These are phyloP conservation scores for Solanum aculeatissimum DNA, from an alignment of 305 asterid genomes.

Conservation along the genomic window DNA sequence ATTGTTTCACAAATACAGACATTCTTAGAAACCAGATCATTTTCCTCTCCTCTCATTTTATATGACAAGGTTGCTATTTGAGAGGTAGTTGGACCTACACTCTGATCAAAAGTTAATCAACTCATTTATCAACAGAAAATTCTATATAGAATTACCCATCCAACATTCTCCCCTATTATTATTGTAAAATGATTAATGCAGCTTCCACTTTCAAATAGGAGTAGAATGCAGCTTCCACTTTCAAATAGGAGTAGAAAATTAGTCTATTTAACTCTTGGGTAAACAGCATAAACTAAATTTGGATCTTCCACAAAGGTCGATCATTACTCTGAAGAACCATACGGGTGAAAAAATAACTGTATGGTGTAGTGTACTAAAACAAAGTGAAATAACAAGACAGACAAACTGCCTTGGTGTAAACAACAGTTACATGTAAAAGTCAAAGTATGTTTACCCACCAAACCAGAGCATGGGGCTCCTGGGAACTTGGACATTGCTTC, in stretches of 20 bases:
- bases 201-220: background rate
- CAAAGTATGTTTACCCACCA: slow-evolving; percentile 41
- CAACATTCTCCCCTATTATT: background rate
- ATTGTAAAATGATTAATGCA: background rate
- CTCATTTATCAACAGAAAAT: background rate
- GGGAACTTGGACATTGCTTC: slow-evolving; percentile 60
- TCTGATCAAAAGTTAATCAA: background rate
- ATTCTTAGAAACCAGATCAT: background rate
- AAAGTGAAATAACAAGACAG: background rate
- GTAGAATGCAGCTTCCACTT: background rate
- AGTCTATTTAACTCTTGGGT: background rate
- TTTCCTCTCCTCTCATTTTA: background rate
- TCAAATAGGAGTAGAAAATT: background rate
- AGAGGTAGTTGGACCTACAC: background rate
- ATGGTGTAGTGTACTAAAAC: background rate
- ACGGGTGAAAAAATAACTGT: background rate
- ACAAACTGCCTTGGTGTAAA: background rate
- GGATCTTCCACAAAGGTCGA: background rate
- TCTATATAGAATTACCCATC: background rate
- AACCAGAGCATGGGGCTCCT: slow-evolving; percentile 33
- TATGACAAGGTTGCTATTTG: background rate
- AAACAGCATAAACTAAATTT: background rate
- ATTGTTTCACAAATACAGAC: background rate
- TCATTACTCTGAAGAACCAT: background rate
- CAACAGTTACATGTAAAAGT: background rate